Evolutionary conservation across 2,329 filamentous ascomycete genomes (phyloP), one percentile per base, ranked within the genome.

Genomic region (Fusarium caatingaense): DNA sequence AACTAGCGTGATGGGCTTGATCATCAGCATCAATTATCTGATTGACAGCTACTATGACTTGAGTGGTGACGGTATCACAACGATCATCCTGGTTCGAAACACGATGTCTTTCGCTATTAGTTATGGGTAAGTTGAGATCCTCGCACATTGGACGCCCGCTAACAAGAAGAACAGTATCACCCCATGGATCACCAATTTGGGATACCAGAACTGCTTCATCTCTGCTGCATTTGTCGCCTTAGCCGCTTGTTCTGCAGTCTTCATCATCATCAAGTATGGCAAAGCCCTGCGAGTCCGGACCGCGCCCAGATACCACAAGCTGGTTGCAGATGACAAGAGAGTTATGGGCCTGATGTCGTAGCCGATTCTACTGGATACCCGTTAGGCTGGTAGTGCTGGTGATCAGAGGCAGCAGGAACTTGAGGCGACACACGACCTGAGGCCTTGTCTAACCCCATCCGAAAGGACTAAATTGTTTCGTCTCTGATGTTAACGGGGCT

Each of bases 231-330:
- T 83, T 11, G 64, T 83, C 62, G 79, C 77, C 1, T 65, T 83
- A 57, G 79, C 76, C 8, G 78, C 80, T 48, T 78, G 81, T 23
- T 72, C 81, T 30, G 80, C 79, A 16, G 80, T 82, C 70, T 75
- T 86, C 13, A 47, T 82, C 2, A 82, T 87, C 69, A 80, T 87
- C 13, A 83, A 79, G 68, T 87, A 78, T 61, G 86, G 86, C 2
- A 79, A 79, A 66, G 40, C 23, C 5, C 53, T 78, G 10, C 68
- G 78, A 6, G 48, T 61, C 12, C 64, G 54, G 28, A 74, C 65
- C 18, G 63, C 71, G 3, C 9, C 32, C 2, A 64, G 64, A 16
- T 74, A 72, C 20, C 49, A 47, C 30, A 50, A 66, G 23, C 32
- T 75, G n/a, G 71, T 71, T 0, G 40, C 46, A 16, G 44, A 42